phyloP scores from a whole-genome alignment of 768 basidiomycete genomes.

The Auricularia auricula-judae region DNA sequence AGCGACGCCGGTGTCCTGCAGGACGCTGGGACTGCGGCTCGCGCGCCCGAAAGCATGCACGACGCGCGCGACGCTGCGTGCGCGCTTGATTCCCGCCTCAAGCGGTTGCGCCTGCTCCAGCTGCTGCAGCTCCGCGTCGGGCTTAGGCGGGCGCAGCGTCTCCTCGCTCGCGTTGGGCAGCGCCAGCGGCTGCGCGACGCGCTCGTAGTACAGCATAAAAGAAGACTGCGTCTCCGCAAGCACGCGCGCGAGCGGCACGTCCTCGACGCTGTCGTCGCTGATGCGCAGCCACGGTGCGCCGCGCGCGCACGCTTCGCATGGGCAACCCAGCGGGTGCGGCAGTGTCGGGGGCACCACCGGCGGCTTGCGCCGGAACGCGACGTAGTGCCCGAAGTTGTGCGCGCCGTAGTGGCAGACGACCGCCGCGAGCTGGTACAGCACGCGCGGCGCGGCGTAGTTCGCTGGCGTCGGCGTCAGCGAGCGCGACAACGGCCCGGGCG shows the following conservation, averaged over 20 bases:
- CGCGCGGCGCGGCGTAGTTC: conserved; percentile 40
- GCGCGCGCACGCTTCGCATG: conserved; percentile 33
- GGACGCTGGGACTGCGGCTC: background rate
- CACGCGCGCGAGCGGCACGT: conserved; percentile 66
- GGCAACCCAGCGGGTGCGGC: conserved; percentile 33
- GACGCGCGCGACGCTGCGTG: background rate
- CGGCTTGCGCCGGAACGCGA: conserved; percentile 83
- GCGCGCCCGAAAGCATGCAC: background rate
- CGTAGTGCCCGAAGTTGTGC: conserved; percentile 90
- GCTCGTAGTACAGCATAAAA: conserved; percentile 95
- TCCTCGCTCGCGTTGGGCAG: conserved; percentile 6
- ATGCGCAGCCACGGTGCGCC: conserved; percentile 59
- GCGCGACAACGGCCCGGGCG: conserved; percentile 31
- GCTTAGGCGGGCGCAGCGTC: background rate
- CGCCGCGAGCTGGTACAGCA: conserved; percentile 76
- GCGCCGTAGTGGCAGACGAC: conserved; percentile 90
- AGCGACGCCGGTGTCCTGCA: background rate
- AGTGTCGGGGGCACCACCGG: conserved; percentile 21
- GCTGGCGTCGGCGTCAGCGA: conserved; percentile 48
- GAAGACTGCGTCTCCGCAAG: conserved; percentile 56
- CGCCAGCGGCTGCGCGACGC: conserved; percentile 31
- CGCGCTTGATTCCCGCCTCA: background rate
- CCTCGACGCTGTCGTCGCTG: conserved; percentile 73
- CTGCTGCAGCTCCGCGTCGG: background rate
- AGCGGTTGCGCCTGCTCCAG: background rate